These are phyloP conservation scores for Pythium monospermum DNA, from an alignment of 352 stramenopile genomes.

Conservation along the genomic window DNA sequence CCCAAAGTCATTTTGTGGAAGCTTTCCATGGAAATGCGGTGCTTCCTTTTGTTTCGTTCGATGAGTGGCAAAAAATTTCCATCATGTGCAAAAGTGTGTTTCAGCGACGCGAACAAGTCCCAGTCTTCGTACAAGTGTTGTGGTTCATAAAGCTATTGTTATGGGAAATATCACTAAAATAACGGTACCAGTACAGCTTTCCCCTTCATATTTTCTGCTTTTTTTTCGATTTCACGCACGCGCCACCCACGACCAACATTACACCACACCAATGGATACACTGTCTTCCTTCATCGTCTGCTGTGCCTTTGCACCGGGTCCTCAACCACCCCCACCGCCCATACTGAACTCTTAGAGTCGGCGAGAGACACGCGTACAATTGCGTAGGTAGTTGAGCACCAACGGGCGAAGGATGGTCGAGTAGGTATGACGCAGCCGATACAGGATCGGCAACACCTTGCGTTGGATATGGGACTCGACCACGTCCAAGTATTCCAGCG, in stretches of 20 bases:
- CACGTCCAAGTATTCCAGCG: slow-evolving; percentile 71
- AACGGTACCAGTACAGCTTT: too few relatives aligned
- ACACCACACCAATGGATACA: slow-evolving; percentile 14
- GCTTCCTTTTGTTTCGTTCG: too few relatives aligned
- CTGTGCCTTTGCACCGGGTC: not conserved
- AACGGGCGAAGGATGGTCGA: slow-evolving; percentile 73
- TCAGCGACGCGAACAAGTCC: too few relatives aligned
- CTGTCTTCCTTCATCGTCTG: too few relatives aligned
- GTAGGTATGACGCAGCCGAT: slow-evolving; percentile 73
- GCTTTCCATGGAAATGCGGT: too few relatives aligned
- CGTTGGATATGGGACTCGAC: slow-evolving; percentile 82
- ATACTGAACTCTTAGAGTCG: slow-evolving; percentile 17
- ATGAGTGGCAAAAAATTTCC: too few relatives aligned
- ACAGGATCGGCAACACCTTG: slow-evolving; percentile 77
- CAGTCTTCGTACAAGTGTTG: too few relatives aligned
- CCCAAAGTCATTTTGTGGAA: not conserved
- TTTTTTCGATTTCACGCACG: not conserved
- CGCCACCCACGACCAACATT: slow-evolving; percentile 3
- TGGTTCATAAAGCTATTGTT: too few relatives aligned
- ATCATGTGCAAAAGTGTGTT: too few relatives aligned
- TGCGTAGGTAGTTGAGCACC: slow-evolving; percentile 73
- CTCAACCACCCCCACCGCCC: not conserved
- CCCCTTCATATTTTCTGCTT: too few relatives aligned
- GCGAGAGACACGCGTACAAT: slow-evolving; percentile 52
- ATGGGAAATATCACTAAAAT: too few relatives aligned